These are phyloP conservation scores for Trametes cingulata DNA, from an alignment of 768 basidiomycete genomes.

Conservation along the genomic window DNA sequence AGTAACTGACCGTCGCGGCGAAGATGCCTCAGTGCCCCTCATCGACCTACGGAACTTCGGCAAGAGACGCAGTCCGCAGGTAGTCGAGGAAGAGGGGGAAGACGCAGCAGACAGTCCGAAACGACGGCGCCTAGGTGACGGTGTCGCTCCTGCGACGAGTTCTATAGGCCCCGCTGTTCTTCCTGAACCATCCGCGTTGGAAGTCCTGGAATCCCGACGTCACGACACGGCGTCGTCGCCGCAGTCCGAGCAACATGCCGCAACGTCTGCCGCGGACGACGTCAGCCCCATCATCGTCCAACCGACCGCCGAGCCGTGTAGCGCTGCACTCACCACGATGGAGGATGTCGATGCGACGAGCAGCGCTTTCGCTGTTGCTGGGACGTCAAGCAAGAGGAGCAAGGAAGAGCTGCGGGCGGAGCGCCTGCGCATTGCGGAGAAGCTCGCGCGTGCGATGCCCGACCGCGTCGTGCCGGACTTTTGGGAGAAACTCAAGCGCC, in stretches of 20 bases:
- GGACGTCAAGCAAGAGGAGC: conserved; percentile 9
- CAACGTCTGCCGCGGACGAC: not conserved
- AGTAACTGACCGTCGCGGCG: not conserved
- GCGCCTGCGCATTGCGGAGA: conserved; percentile 36
- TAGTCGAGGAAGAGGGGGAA: not conserved
- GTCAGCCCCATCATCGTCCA: too few species aligned
- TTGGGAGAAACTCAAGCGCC: conserved; percentile 41
- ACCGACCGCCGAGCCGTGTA: too few species aligned
- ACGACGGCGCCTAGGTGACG: not conserved
- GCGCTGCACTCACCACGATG: too few species aligned
- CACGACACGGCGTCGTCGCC: too few species aligned
- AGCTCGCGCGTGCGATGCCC: conserved; percentile 46
- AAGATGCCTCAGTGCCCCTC: not conserved
- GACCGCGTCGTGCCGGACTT: conserved; percentile 58
- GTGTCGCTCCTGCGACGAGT: not conserved
- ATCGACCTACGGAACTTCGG: not conserved
- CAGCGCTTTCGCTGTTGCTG: not conserved
- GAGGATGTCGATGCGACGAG: not conserved
- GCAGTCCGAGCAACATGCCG: too few species aligned
- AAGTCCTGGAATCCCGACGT: too few species aligned
- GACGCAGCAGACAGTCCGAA: not conserved
- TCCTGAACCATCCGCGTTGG: too few species aligned
- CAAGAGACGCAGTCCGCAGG: not conserved
- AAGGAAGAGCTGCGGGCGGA: conserved; percentile 11
- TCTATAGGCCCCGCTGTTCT: too few species aligned